These are phyloP conservation scores for Herpotrichia juniperi DNA, from an alignment of 2,329 filamentous ascomycete species.

Conservation along the genomic window DNA sequence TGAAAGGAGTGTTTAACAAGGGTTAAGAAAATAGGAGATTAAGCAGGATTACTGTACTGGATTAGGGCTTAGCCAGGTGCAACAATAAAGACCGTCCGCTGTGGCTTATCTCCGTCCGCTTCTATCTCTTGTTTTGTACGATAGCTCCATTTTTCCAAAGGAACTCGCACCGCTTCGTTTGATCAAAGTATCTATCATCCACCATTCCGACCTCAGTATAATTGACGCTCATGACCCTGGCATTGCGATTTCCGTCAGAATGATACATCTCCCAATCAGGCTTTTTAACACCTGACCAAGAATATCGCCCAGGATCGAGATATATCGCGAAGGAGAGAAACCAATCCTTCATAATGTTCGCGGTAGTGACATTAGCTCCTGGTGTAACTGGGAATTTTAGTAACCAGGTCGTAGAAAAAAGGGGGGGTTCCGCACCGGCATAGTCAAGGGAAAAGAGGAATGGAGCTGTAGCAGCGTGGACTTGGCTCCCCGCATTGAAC, in stretches of 20 bases:
- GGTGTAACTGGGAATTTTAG: too few relatives aligned
- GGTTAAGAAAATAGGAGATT: too few relatives aligned
- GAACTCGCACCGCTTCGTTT: constrained; percentile 11
- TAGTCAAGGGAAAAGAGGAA: background rate
- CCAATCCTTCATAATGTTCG: constrained; percentile 40
- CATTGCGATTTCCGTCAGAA: background rate
- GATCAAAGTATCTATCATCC: constrained; percentile 13
- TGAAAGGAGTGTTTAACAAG: too few relatives aligned
- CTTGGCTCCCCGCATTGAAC: background rate
- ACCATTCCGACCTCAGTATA: constrained; percentile 14
- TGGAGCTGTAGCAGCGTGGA: background rate
- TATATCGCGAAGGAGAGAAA: constrained; percentile 41
- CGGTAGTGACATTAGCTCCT: constrained; percentile 37
- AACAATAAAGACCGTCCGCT: too few relatives aligned
- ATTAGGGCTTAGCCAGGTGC: too few relatives aligned
- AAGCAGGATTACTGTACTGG: too few relatives aligned
- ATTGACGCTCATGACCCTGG: constrained; percentile 13
- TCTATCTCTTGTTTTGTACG: too few relatives aligned
- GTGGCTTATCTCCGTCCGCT: too few relatives aligned
- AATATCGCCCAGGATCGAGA: constrained; percentile 39
- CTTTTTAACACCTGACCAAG: constrained; percentile 23
- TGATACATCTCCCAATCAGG: constrained; percentile 38
- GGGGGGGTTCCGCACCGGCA: too few relatives aligned
- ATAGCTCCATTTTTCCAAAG: constrained; percentile 9
- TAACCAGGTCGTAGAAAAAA: too few relatives aligned